Evolutionary conservation across 2,329 filamentous ascomycete species (phyloP).

Genomic region (Triangularia setosa): DNA sequence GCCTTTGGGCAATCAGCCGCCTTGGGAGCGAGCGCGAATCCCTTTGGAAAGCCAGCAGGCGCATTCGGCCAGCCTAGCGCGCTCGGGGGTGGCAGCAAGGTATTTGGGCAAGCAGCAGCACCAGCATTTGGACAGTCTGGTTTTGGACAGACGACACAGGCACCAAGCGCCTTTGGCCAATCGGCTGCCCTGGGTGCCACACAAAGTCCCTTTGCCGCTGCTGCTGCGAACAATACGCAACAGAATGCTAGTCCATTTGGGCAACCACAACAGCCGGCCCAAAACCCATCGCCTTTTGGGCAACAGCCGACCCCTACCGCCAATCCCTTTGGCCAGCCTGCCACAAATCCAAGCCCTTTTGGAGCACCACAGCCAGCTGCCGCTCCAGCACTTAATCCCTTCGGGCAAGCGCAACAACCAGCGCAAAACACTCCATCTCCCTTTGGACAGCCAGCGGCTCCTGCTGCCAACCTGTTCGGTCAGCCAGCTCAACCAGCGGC

Average conservation of each 20-base stretch:
- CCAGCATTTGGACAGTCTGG: slow-evolving; percentile 37
- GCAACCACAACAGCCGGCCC: slow-evolving; percentile 21
- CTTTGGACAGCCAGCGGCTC: not conserved
- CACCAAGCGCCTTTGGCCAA: slow-evolving; percentile 30
- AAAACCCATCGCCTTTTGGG: slow-evolving; percentile 26
- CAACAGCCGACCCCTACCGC: slow-evolving; percentile 14
- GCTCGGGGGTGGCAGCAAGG: slow-evolving; percentile 27
- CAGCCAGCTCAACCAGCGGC: slow-evolving; percentile 2
- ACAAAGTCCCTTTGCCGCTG: slow-evolving; percentile 31
- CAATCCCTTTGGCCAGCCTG: slow-evolving; percentile 32
- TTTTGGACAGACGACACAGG: slow-evolving; percentile 21
- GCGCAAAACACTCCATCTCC: slow-evolving; percentile 8
- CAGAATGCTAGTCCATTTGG: slow-evolving; percentile 23
- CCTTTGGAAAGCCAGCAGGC: slow-evolving; percentile 27
- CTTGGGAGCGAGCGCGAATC: slow-evolving; percentile 2
- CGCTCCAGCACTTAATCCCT: slow-evolving; percentile 22
- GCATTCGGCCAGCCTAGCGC: slow-evolving; percentile 31
- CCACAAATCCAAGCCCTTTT: slow-evolving; percentile 12
- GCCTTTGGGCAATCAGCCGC: slow-evolving; percentile 37
- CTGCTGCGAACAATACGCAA: slow-evolving; percentile 30
- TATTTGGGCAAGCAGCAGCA: slow-evolving; percentile 26
- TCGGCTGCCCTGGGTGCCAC: slow-evolving; percentile 28
- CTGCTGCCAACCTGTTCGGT: slow-evolving; percentile 13
- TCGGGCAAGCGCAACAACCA: slow-evolving; percentile 21
- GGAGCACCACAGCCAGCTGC: slow-evolving; percentile 6